Base-by-base conservation (phyloP, 2,329 filamentous ascomycete genomes). In the Stachybotrys elegans region DNA sequence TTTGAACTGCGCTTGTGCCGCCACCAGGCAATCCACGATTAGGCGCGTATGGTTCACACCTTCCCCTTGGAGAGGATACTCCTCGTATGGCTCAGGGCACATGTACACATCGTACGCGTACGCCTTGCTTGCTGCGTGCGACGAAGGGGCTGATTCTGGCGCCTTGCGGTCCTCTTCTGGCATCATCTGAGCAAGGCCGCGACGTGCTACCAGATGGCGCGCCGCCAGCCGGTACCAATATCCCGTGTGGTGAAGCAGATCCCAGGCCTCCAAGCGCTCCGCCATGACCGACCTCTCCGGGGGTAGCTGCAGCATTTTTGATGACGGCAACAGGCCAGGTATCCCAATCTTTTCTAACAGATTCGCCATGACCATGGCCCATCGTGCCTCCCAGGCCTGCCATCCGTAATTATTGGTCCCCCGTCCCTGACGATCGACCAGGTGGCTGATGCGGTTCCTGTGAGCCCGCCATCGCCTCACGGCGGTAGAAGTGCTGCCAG, bases 371-470 rank as follows among this genome's bases (percentile, higher is more conserved):
- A 81, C 67, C 19, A 69, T 69, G 14, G 78, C 75, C 81, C 81
- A 84, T 44, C 87, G 78, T 32, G 88, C 83, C 66, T 95, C 86
- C 91, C 92, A 98, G 2, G 92, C 91, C 57, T 89, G 80, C 88
- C 91, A 97, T 6, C 89, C 88, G 61, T 97, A 97, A 52, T 88
- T 95, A 23, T 82, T 80, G 3, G 88, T 90, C 1, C 92, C 92
- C 54, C 88, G 88, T 4, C 90, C 91, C 52, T 86, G 82, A 16
- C 87, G 78, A 57, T 95, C 88, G 14, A 96, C 72, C 42, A 96
- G 79, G 54, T 88, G 85, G 44, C 75, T 76, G 51, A 92, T 82
- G 44, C 84, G 80, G 44, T 83, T 77, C 48, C 84, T 81, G 62
- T 97, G 94, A 29, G 72, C 73, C 46, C 84, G 75, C 92, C 92